A percentile compares a stretch with the other conserved stretches of the same genome.
These are phyloP conservation scores for Vitis hybrid DNA, from an alignment of 177 flowering plant species.

Conservation along the genomic window DNA sequence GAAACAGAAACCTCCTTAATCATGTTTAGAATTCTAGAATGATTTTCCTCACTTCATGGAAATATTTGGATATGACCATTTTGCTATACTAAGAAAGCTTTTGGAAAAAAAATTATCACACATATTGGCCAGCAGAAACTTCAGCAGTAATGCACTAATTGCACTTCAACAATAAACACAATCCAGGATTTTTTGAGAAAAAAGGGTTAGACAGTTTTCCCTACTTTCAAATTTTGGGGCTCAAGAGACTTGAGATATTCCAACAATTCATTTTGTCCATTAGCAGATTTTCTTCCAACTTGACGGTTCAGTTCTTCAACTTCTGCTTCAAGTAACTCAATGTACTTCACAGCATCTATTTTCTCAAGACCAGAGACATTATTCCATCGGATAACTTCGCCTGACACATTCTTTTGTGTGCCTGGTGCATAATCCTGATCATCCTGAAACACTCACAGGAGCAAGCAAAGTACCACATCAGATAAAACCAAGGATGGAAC, in stretches of 20 bases:
- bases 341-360: slow-evolving; percentile 89
- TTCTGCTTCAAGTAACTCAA: slow-evolving; percentile 95
- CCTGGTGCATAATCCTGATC: slow-evolving; percentile 88
- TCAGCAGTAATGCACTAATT: background rate
- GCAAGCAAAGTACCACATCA: background rate
- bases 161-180: background rate
- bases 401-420: slow-evolving; percentile 91
- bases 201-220: background rate
- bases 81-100: too few species aligned
- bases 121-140: background rate
- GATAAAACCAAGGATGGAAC: background rate
- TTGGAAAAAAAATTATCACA: too few species aligned
- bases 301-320: slow-evolving; percentile 88
- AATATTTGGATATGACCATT: too few species aligned
- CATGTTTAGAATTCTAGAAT: too few species aligned
- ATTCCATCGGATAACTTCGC: slow-evolving; percentile 97
- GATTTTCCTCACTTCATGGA: too few species aligned
- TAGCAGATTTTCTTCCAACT: slow-evolving; percentile 67
- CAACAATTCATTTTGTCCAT: slow-evolving; percentile 82
- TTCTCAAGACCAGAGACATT: slow-evolving; percentile 87
- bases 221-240: slow-evolving; percentile 94
- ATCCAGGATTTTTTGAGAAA: background rate
- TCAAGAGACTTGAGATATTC: slow-evolving; percentile 92
- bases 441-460: slow-evolving; percentile 50
- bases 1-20: too few species aligned